Conservation (phyloP, 1,284 basidiomycete species). For the Pterulicium gracile region DNA sequence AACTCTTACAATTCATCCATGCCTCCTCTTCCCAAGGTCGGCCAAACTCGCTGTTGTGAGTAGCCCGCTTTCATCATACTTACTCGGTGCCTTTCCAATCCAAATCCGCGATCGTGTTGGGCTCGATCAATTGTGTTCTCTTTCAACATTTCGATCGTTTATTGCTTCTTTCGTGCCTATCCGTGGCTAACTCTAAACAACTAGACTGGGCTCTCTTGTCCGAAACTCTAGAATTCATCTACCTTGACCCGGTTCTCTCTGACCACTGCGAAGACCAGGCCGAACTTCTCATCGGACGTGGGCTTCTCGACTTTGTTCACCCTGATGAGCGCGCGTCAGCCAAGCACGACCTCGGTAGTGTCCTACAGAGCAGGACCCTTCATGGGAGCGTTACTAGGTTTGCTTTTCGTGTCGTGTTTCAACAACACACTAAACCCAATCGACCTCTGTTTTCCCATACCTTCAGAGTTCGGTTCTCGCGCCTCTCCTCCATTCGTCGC, state of each 20-base stretch:
- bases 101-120: conserved; percentile 16
- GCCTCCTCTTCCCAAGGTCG: conserved; percentile 33
- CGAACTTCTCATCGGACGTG: conserved; percentile 57
- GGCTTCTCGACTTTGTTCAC: conserved; percentile 81
- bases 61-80: conserved; percentile 17
- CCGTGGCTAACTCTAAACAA: neutral
- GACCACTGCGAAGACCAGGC: conserved; percentile 70
- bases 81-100: conserved; percentile 22
- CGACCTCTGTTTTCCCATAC: conserved; percentile 12
- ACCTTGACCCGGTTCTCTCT: conserved; percentile 80
- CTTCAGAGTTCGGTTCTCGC: conserved; percentile 62
- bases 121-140: conserved; percentile 10
- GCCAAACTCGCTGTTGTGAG: conserved; percentile 68
- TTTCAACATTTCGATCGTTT: neutral
- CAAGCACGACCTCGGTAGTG: conserved; percentile 65
- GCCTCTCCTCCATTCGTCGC: conserved; percentile 59
- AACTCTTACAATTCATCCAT: neutral
- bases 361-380: conserved; percentile 70
- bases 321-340: conserved; percentile 81
- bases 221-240: conserved; percentile 71
- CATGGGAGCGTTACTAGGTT: conserved; percentile 90
- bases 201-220: conserved; percentile 67
- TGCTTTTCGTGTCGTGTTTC: conserved; percentile 15
- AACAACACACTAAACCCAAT: conserved; percentile 11
- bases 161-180: neutral